Evolutionary conservation across 2,329 filamentous ascomycete species (phyloP).

Genomic region (Clonostachys sp.): DNA sequence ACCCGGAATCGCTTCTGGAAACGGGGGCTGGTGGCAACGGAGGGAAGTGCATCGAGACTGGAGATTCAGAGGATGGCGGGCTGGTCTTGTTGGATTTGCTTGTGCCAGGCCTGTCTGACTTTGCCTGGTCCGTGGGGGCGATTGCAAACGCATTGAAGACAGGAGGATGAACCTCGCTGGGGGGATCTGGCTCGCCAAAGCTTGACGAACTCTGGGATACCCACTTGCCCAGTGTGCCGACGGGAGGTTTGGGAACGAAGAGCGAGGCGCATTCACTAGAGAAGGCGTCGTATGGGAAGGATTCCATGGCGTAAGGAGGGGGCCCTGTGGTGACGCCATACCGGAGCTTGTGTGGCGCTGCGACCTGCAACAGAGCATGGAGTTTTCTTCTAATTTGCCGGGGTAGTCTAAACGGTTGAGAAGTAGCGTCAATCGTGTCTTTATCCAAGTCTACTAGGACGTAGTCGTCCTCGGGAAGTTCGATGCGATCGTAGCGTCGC

Average conservation of each 20-base stretch:
- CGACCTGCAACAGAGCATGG: slow-evolving; percentile 79
- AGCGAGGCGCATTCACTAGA: slow-evolving; percentile 79
- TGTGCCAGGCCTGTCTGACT: slow-evolving; percentile 73
- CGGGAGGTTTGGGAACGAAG: slow-evolving; percentile 67
- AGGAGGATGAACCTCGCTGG: slow-evolving; percentile 49
- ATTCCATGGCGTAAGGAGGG: slow-evolving; percentile 87
- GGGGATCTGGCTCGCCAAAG: slow-evolving; percentile 66
- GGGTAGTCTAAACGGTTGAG: slow-evolving; percentile 72
- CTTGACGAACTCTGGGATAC: slow-evolving; percentile 85
- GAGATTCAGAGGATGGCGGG: slow-evolving; percentile 65
- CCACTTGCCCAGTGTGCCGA: slow-evolving; percentile 76
- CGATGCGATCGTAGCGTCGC: slow-evolving; percentile 78
- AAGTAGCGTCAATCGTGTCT: slow-evolving; percentile 82
- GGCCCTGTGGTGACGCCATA: slow-evolving; percentile 86
- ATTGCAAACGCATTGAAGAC: slow-evolving; percentile 91
- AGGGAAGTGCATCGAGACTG: slow-evolving; percentile 74
- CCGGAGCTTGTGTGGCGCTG: slow-evolving; percentile 83
- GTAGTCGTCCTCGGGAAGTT: slow-evolving; percentile 91
- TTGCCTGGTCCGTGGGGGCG: slow-evolving; percentile 62
- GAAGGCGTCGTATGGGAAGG: slow-evolving; percentile 86
- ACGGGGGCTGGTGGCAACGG: slow-evolving; percentile 70
- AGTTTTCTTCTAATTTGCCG: slow-evolving; percentile 89
- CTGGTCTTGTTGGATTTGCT: slow-evolving; percentile 60
- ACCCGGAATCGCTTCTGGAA: slow-evolving; percentile 90
- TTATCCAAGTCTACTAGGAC: slow-evolving; percentile 91